These are phyloP conservation scores for Mesembryanthemum crystallinum DNA, from an alignment of 148 eudicot genomes.

Conservation along the genomic window DNA sequence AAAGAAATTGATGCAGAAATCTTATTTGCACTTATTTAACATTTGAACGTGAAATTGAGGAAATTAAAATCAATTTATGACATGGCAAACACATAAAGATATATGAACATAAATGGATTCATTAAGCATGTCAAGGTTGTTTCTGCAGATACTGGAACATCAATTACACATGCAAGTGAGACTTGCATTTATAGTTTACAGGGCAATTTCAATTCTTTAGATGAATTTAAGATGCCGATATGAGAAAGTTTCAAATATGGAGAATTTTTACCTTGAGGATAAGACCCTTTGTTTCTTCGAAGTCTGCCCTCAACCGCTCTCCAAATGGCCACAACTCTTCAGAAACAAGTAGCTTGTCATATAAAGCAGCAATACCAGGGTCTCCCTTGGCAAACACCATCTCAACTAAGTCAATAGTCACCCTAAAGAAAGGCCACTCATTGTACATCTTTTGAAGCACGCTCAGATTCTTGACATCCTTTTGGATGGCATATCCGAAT, in stretches of 20 bases:
- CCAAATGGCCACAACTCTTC: slow-evolving; percentile 86
- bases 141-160: not conserved
- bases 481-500: slow-evolving; percentile 58
- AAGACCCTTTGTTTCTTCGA: slow-evolving; percentile 66
- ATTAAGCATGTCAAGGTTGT: not conserved
- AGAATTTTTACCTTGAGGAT: slow-evolving; percentile 63
- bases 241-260: not conserved
- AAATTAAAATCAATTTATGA: too few relatives aligned
- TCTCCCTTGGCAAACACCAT: slow-evolving; percentile 99
- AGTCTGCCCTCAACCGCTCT: slow-evolving; percentile 61
- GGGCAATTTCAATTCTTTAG: too few relatives aligned
- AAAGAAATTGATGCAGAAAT: too few relatives aligned
- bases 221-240: not conserved
- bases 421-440: slow-evolving; percentile 97
- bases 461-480: slow-evolving; percentile 63
- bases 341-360: slow-evolving; percentile 86
- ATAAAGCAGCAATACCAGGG: slow-evolving; percentile 87
- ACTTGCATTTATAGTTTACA: not conserved
- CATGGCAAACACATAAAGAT: not conserved
- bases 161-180: not conserved
- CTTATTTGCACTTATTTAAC: too few relatives aligned
- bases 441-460: slow-evolving; percentile 94
- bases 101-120: not conserved
- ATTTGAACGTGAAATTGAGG: too few relatives aligned
- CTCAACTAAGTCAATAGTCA: slow-evolving; percentile 88